phyloP scores from a whole-genome alignment of 805 yeast genomes.

The Yarrowia divulgata region DNA sequence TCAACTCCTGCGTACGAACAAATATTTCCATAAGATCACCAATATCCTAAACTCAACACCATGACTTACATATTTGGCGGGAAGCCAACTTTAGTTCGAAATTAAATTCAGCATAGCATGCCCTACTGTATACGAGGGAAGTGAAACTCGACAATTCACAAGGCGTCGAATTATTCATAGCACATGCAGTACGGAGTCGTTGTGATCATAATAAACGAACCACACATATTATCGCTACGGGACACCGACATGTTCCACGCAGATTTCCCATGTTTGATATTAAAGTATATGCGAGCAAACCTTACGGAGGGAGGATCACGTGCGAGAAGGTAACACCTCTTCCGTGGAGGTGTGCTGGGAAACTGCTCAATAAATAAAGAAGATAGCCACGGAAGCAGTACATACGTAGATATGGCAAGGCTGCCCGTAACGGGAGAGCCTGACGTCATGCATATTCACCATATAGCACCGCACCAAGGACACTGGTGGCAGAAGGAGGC shows the following conservation, averaged over 20 bases:
- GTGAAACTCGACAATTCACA: too few relatives aligned
- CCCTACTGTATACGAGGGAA: too few relatives aligned
- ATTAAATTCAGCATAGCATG: background rate
- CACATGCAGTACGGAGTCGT: too few relatives aligned
- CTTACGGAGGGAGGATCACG: background rate
- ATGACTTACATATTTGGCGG: background rate
- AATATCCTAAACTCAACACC: background rate
- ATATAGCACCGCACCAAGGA: too few relatives aligned
- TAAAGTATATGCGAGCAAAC: background rate
- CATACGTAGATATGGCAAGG: too few relatives aligned
- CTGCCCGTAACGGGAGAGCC: background rate
- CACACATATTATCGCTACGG: too few relatives aligned
- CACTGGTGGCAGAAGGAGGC: background rate
- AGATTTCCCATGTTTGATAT: background rate
- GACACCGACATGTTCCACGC: background rate
- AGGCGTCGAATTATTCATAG: too few relatives aligned
- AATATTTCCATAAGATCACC: background rate
- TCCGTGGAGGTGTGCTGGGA: slow-evolving; percentile 2
- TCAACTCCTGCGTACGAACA: background rate
- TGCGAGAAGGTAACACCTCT: background rate
- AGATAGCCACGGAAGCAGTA: too few relatives aligned
- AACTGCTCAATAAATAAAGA: background rate
- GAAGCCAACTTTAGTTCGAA: background rate
- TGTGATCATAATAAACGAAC: too few relatives aligned
- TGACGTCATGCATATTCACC: background rate